Base-by-base conservation (phyloP, 495 filamentous ascomycete species). In the Friedmanniomyces simplex region DNA sequence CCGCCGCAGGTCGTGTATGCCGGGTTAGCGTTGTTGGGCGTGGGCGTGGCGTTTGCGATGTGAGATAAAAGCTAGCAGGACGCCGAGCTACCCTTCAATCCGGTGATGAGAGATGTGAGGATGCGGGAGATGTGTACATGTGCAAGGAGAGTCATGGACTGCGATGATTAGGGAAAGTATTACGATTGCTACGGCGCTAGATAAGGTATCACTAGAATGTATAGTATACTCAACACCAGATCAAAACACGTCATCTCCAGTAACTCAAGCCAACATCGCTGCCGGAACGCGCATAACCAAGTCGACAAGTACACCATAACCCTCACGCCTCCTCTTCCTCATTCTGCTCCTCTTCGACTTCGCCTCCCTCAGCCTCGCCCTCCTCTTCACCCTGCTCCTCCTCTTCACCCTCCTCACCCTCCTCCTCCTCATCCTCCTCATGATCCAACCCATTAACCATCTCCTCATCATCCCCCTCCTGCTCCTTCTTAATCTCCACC, bases 401-500 rank as follows among this genome's bases (percentile, higher is more conserved):
- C 22, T 59, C 37, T 16, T 52, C 12, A 46, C 34, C 37, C 11
- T 48, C 59, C n/a, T 56, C 61, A 13, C 65, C 52, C 36, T 39
- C 59, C 25, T 53, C 48, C 48, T 54, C 32, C 22, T 52, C 54
- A n/a, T 53, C 37, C 21, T 26, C 30, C n/a, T 48, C 37, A 16
- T 42, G 7, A 51, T 50, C 34, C 21, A 50, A 32, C 18, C 49
- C 56, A 16, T 59, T 45, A 7, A 14, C 28, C 59, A 43, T 49
- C 49, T 49, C 52, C 25, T 54, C 50, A 28, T 37, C 55, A 28
- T 46, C 42, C 12, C 16, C 59, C 55, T 65, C 63, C 41, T 55
- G 55, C 47, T 61, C 59, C 59, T 61, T 63, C 57, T 68, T 66
- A 18, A 62, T 62, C 49, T 55, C 54, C 45, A 60, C 63, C 55